These are phyloP conservation scores for Aureobasidium sp. DNA, from an alignment of 2,329 filamentous ascomycete genomes.

Conservation along the genomic window DNA sequence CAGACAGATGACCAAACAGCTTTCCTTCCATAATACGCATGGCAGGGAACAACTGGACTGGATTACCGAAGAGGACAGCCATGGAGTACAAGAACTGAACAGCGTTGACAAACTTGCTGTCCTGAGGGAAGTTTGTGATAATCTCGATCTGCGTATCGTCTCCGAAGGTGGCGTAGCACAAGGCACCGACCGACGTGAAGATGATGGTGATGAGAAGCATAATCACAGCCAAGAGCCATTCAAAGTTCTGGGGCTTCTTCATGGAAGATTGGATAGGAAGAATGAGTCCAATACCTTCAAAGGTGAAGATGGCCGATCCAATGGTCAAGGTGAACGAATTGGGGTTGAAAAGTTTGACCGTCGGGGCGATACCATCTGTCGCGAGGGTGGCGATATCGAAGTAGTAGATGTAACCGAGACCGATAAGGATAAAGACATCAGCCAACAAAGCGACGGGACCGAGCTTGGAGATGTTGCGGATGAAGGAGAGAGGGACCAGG, in stretches of 20 bases:
- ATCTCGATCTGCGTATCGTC: conserved; percentile 62
- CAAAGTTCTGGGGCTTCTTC: conserved; percentile 62
- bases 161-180: conserved; percentile 70
- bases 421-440: conserved; percentile 65
- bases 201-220: conserved; percentile 68
- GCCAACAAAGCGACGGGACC: conserved; percentile 62
- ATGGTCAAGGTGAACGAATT: conserved; percentile 62
- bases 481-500: conserved; percentile 60
- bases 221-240: conserved; percentile 57
- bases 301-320: conserved; percentile 69
- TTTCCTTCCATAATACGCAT: conserved; percentile 63
- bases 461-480: conserved; percentile 69
- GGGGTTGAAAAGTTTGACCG: conserved; percentile 64
- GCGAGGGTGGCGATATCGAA: conserved; percentile 57
- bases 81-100: conserved; percentile 69
- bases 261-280: conserved; percentile 71
- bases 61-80: conserved; percentile 65
- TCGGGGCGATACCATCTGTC: conserved; percentile 49
- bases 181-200: conserved; percentile 64
- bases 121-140: conserved; percentile 69
- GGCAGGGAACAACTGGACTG: conserved; percentile 69
- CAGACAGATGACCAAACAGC: conserved; percentile 59
- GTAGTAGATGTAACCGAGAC: conserved; percentile 66
- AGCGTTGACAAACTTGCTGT: conserved; percentile 64
- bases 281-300: conserved; percentile 71